Conservation (phyloP, 1,284 basidiomycete genomes). For the Sparassis latifolia region DNA sequence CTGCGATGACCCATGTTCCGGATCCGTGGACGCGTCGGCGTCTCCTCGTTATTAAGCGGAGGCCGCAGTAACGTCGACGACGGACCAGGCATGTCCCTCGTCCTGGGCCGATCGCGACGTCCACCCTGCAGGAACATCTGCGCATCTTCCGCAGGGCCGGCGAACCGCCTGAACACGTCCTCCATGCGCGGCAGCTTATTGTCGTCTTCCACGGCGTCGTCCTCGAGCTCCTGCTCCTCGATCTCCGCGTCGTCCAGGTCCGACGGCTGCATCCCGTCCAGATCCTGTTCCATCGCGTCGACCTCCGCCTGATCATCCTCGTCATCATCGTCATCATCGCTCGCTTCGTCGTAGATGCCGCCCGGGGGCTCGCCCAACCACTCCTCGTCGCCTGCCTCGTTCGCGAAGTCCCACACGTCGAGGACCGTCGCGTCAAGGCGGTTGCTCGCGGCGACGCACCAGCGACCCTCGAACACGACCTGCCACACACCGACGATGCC, state of each 20-base stretch:
- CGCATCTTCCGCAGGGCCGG: not conserved
- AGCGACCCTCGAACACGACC: constrained; percentile 87
- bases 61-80: constrained; percentile 18
- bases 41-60: constrained; percentile 44
- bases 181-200: not conserved
- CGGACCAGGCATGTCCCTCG: constrained; percentile 9
- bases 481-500: constrained; percentile 94
- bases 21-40: constrained; percentile 55
- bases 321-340: constrained; percentile 45
- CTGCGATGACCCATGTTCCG: constrained; percentile 28
- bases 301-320: constrained; percentile 40
- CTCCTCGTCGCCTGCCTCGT: constrained; percentile 52
- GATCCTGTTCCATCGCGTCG: constrained; percentile 67
- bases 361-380: constrained; percentile 24
- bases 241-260: constrained; percentile 44
- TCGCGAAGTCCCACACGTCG: constrained; percentile 84
- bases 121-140: too few relatives aligned
- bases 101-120: not conserved
- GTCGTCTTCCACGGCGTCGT: constrained; percentile 22
- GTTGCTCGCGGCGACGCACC: constrained; percentile 90
- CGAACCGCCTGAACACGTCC: constrained; percentile 7
- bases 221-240: constrained; percentile 31
- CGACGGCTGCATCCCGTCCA: constrained; percentile 36
- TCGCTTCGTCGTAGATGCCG: constrained; percentile 35
- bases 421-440: constrained; percentile 71